Evolutionary conservation across 495 filamentous ascomycete genomes (phyloP), one percentile per base, ranked within the genome.

Genomic region (Tuber magnatum): DNA sequence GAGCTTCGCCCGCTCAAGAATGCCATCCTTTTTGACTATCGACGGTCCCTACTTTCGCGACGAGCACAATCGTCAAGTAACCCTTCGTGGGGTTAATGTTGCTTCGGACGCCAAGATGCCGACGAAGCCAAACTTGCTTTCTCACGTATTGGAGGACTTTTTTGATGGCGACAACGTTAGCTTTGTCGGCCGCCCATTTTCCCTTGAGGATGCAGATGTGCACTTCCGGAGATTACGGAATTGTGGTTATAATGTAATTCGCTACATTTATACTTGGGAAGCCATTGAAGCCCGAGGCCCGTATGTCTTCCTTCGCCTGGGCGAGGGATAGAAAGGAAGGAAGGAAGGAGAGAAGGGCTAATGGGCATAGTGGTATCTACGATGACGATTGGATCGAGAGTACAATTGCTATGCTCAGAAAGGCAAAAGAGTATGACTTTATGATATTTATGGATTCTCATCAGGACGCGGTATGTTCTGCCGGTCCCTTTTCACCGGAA

Each of bases 211-310:
- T 48, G 93, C 95, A 1, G 90, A 93, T 78, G 86, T 89, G 1
- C 95, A 99, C 81, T 97, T 99, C 83, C 88, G 92, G n/a, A 86
- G 93, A 44, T 84, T 99, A 72, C 90, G 91, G 76, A 91, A 90
- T 76, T 97, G 88, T 86, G 95, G 95, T 10, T 99, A 97, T 84
- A 99, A 97, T 84, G 92, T 92, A 1, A 94, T 99, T 71, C 88
- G 95, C 80, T 99, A 99, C 82, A 87, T 99, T 76, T 99, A 97
- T 83, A 98, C 94, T 0, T 99, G 95, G 95, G 95, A 99, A 83
- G 94, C 95, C n/a, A 94, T 99, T 81, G 95, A 99, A 85, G 90
- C 93, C 75, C 90, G 90, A 20, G 95, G 94, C 0, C 95, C 95
- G 56, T 73, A 56, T 28, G 71, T 73, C 24, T 43, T 65, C n/a